Conservation (phyloP, 345 rosid genomes). For the Salix viminalis region DNA sequence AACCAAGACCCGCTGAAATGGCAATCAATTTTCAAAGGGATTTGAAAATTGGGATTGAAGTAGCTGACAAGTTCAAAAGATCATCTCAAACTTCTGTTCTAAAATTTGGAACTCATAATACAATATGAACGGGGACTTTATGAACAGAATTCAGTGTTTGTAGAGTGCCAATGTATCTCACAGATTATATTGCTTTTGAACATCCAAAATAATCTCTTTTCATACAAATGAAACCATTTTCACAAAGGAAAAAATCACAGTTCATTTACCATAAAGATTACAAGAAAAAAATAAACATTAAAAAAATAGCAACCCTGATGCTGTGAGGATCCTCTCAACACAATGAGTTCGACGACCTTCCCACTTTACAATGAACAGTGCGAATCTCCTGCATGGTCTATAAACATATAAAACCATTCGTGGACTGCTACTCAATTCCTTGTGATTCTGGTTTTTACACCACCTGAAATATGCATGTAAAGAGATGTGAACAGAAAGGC, state of each 20-base stretch:
- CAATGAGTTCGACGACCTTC: constrained; percentile 18
- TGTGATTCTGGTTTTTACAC: constrained; percentile 62
- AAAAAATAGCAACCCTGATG: background rate
- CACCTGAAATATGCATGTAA: constrained; percentile 44
- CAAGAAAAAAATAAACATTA: background rate
- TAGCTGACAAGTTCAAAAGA: background rate
- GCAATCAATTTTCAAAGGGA: background rate
- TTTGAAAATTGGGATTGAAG: background rate
- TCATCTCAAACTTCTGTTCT: background rate
- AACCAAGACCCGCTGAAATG: background rate
- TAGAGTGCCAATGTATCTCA: no score
- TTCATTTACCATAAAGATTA: constrained; percentile 1
- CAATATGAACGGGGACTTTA: no score
- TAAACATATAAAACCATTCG: constrained; percentile 13
- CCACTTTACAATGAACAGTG: constrained; percentile 18
- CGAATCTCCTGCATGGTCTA: constrained; percentile 17
- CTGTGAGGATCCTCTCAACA: background rate
- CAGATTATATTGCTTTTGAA: background rate
- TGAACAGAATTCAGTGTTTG: no score
- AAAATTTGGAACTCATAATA: no score
- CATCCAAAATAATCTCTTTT: background rate
- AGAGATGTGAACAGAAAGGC: background rate
- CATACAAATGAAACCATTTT: constrained; percentile 11
- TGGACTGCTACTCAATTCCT: constrained; percentile 40
- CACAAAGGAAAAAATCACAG: background rate